Percentiles rank a stretch among this genome's conserved stretches.
These are phyloP conservation scores for Ramichloridium luteum DNA, from an alignment of 2,329 filamentous ascomycete genomes.

Conservation along the genomic window DNA sequence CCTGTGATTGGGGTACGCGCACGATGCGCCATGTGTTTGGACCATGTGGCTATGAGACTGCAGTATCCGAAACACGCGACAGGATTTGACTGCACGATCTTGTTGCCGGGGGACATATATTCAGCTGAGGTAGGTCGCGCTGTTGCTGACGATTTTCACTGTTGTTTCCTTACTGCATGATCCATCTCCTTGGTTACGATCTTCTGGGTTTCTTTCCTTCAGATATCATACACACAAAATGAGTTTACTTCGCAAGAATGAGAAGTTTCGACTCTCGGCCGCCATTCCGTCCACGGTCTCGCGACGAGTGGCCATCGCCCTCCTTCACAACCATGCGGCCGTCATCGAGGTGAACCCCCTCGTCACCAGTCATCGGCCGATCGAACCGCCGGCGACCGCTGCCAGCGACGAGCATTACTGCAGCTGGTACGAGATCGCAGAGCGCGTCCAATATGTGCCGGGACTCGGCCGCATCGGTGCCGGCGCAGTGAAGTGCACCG, in stretches of 20 bases:
- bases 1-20: no score
- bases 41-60: no score
- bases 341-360: not conserved
- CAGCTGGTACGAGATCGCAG: not conserved
- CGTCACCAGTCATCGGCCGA: not conserved
- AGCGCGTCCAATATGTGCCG: not conserved
- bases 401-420: not conserved
- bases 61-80: no score
- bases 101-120: no score
- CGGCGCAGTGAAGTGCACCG: not conserved
- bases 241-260: not conserved
- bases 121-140: no score
- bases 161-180: no score
- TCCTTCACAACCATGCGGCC: not conserved
- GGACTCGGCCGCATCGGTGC: not conserved
- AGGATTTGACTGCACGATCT: no score
- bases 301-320: not conserved
- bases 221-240: no score
- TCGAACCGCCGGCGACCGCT: not conserved
- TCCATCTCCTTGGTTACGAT: no score
- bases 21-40: no score
- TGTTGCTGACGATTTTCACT: no score
- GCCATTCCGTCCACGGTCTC: not conserved
- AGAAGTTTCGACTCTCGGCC: not conserved
- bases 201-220: no score